Evolutionary conservation across 495 filamentous ascomycete genomes (phyloP), one percentile per base, ranked within the genome.

Genomic region (Aspergillus incahuasiensis): DNA sequence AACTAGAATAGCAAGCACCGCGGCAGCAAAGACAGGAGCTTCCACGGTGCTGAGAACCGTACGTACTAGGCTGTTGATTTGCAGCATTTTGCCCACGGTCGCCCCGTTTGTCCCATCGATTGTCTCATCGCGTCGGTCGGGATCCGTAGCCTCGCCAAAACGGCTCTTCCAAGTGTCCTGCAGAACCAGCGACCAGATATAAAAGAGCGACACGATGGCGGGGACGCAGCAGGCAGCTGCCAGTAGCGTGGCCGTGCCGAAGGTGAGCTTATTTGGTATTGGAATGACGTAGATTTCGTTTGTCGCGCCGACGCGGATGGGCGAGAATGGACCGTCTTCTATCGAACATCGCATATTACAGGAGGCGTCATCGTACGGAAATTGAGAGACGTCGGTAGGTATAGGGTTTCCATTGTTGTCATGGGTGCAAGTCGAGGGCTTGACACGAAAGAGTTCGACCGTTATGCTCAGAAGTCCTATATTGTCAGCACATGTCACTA

Each of bases 91-190:
- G n/a, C 48, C 48, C 20, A 40, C 48, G 5, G 48, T 50, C 3
- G 48, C 48, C 12, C 48, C 48, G 8, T 50, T 50, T n/a, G 48
- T 50, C 3, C 34, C 48, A 9, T 50, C 48, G 11, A 50, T 50
- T 1, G 15, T 11, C 15, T 40, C 34, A 6, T 50, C 20, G 0
- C 19, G 48, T 28, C 18, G 19, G 21, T 50, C 20, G 1, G 34
- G 3, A 34, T 50, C 32, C 6, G 16, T 39, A 18, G 1, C 11
- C 1, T 21, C 1, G 11, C 19, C 30, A 20, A 39, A 38, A 0
- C 32, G 32, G 5, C 1, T 38, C 16, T 49, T 39, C 48, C 48
- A 50, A 11, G 48, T 24, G 2, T 50, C 48, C 9, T 40, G 48
- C 5, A 50, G 48, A 11, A 50, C 38, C 48, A 50, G n/a, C 8